Evolutionary conservation across 2,329 filamentous ascomycete species (phyloP), one percentile per base, ranked within the genome.

Genomic region (Dactylellina leptospora): DNA sequence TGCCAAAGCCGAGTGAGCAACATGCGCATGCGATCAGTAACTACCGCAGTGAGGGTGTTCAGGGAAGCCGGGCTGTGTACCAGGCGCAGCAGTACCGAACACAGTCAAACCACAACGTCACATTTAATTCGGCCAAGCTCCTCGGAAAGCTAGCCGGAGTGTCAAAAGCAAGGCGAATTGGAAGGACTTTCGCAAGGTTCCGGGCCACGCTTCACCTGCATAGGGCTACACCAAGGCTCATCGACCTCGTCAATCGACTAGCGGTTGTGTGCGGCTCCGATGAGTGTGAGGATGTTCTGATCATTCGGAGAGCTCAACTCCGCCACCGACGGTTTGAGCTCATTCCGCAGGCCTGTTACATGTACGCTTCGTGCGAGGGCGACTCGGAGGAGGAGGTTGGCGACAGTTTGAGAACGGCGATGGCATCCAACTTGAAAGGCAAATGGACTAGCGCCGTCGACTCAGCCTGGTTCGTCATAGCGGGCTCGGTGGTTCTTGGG

Each of bases 141-240:
- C 60, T 55, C 60, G 60, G 60, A 63, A 23, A 45, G 48, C 20
- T 55, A 55, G 28, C 60, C 60, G 48, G 60, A 48, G 20, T 30
- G 58, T 16, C 42, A 50, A 51, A 27, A 33, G 5, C 48, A 53
- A 53, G 48, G 48, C 48, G 16, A 18, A 22, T 22, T 23, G 48
- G 8, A 20, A 53, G 48, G 48, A 38, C 48, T 36, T 22, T 36
- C n/a, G n/a, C 18, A 38, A n/a, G 28, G 30, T 33, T 18, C n/a
- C 36, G 6, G n/a, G n/a, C n/a, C n/a, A n/a, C n/a, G n/a, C n/a
- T n/a, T n/a, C n/a, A n/a, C n/a, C n/a, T n/a, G 10, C 48, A 38
- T 53, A 53, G 48, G 48, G 48, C 48, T 30, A n/a, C 23, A 33
- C 10, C 48, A 53, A 53, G 48, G 48, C 48, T 38, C 28, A 36